Conservation (phyloP, 148 eudicot genomes). For the Cornus controversa region DNA sequence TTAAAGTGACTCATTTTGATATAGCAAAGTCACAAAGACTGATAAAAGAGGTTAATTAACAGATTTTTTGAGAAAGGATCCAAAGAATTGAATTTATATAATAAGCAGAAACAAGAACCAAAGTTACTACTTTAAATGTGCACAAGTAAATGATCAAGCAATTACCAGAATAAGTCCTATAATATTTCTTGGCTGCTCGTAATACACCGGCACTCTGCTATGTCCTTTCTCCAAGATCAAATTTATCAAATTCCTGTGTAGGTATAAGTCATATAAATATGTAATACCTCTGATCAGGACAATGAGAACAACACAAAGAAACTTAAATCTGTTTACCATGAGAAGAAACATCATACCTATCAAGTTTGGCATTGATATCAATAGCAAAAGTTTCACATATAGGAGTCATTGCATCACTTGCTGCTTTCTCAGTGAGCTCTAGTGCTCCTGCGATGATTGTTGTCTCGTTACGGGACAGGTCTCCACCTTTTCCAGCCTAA, state of each 20-base stretch:
- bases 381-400: constrained; percentile 38
- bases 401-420: constrained; percentile 50
- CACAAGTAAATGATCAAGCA: background rate
- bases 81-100: too few relatives aligned
- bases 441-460: constrained; percentile 54
- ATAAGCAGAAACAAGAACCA: too few relatives aligned
- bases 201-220: constrained; percentile 54
- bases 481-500: constrained; percentile 64
- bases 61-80: too few relatives aligned
- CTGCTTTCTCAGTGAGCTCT: constrained; percentile 46
- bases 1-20: too few relatives aligned
- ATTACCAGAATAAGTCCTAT: constrained; percentile 47
- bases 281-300: background rate
- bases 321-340: background rate
- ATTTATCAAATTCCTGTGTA: constrained; percentile 36
- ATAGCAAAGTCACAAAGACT: too few relatives aligned
- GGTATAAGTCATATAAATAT: background rate
- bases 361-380: constrained; percentile 45
- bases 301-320: background rate
- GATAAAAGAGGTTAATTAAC: too few relatives aligned
- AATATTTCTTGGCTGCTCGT: constrained; percentile 39
- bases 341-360: constrained; percentile 20
- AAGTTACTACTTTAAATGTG: too few relatives aligned
- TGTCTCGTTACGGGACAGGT: constrained; percentile 45
- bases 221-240: constrained; percentile 45